Evolutionary conservation across 768 basidiomycete species (phyloP), one percentile per base, ranked within the genome.

Genomic region (Suillus bovinus): DNA sequence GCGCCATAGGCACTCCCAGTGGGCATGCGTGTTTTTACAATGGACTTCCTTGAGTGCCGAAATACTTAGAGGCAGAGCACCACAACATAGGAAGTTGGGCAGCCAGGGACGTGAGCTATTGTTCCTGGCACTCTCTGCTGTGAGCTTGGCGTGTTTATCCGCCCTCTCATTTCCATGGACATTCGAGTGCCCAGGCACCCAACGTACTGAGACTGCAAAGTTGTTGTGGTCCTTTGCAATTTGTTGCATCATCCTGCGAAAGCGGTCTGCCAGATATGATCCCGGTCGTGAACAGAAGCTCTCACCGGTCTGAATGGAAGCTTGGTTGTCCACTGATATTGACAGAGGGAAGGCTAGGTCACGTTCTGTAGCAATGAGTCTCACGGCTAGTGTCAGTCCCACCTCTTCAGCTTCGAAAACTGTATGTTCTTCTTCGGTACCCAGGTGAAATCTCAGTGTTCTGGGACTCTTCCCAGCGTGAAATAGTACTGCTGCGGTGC

Each of bases 151-250:
- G 0, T 62, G 39, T 24, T 47, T 39, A 1, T 62, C 56, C 2
- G 17, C 61, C 3, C 27, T 14, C 11, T 62, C 55, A 10, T 62
- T 62, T 7, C 61, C 61, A 17, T 58, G n/a, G 1, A 62, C 17
- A 0, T 49, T 24, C 6, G 20, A 34, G 29, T 62, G 61, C 3
- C 61, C 61, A 2, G 27, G 44, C 22, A 58, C 50, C 56, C 56
- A 62, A 4, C 17, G 47, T 0, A 49, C 14, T 1, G 27, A 29
- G 2, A 29, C 47, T 9, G 3, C 8, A 2, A 49, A 49, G 27
- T 49, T 14, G 7, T 17, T 3, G 3, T 49, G 27, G 7, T 16
- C 8, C 16, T 9, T 27, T 9, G 5, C 31, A 33, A 33, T 6
- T 33, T 3, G 6, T 33, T 33, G 31, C 31, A 33, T 33, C 31